Evolutionary conservation across 129 eudicot genomes (phyloP).

Genomic region (Oenanthe sinensis): DNA sequence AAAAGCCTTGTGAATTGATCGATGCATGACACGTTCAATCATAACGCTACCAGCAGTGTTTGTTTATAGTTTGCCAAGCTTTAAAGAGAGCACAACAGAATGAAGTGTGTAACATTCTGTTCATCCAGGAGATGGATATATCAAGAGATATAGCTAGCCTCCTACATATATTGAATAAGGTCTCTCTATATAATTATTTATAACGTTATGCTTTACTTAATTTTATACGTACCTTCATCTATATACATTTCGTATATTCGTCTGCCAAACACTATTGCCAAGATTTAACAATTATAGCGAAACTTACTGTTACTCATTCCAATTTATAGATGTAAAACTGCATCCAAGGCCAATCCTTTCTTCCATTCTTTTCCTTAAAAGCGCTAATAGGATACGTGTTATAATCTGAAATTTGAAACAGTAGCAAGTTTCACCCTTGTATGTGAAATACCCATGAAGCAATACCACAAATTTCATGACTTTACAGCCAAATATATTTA

Average conservation of each 20-base stretch:
- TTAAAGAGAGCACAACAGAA: background rate
- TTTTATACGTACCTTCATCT: too few species aligned
- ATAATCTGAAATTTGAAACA: too few species aligned
- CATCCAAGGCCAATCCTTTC: conserved; percentile 55
- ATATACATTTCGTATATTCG: too few species aligned
- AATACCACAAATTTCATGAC: background rate
- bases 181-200: background rate
- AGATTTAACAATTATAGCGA: too few species aligned
- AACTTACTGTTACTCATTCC: too few species aligned
- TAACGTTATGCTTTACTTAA: background rate
- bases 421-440: too few species aligned
- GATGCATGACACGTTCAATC: too few species aligned
- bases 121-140: background rate
- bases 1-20: too few species aligned
- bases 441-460: background rate
- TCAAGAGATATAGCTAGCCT: background rate
- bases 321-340: conserved; percentile 33
- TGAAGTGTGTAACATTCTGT: background rate
- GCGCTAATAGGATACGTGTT: too few species aligned
- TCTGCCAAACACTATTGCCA: too few species aligned
- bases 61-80: background rate
- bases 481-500: background rate
- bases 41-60: background rate
- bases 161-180: background rate
- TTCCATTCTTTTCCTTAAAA: background rate